Conservation (phyloP, 2,329 filamentous ascomycete species). For the Fusarium verrucosum region DNA sequence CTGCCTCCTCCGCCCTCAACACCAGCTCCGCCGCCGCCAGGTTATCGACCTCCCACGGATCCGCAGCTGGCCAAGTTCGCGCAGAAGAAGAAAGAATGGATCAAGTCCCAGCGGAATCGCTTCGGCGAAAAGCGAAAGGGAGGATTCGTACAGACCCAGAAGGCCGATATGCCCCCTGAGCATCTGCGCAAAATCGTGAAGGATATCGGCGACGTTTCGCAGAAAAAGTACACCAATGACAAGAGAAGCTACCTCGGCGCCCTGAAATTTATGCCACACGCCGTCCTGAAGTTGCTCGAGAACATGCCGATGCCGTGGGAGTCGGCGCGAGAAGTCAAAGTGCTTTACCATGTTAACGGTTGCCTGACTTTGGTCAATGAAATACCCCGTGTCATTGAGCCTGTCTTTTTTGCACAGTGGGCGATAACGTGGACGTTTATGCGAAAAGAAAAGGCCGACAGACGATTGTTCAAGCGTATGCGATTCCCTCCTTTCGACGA, state of each 20-base stretch:
- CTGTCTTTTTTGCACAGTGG: constrained; percentile 98
- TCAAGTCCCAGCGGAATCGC: constrained; percentile 86
- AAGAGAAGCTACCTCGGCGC: constrained; percentile 98
- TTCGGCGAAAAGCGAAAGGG: constrained; percentile 98
- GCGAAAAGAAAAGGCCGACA: constrained; percentile 96
- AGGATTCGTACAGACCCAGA: constrained; percentile 97
- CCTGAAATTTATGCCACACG: constrained; percentile 99
- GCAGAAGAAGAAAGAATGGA: constrained; percentile 99
- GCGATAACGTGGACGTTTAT: constrained; percentile 99
- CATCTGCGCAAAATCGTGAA: constrained; percentile 98
- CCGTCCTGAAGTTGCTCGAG: constrained; percentile 94
- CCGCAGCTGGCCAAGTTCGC: constrained; percentile 92
- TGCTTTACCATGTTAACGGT: constrained; percentile 97
- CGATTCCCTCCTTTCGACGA: constrained; percentile 98
- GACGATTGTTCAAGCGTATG: constrained; percentile 98
- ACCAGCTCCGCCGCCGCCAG: constrained; percentile 81
- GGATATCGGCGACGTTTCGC: constrained; percentile 98
- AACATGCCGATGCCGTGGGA: constrained; percentile 99
- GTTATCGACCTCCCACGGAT: constrained; percentile 82
- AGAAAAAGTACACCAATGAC: constrained; percentile 99
- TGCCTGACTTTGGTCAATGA: constrained; percentile 98
- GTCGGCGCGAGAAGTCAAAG: constrained; percentile 93
- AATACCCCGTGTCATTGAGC: constrained; percentile 94
- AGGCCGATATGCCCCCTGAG: constrained; percentile 98
- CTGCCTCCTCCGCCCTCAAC: constrained; percentile 66